These are phyloP conservation scores for Fremontodendron californicum DNA, from an alignment of 345 rosid species.

Conservation along the genomic window DNA sequence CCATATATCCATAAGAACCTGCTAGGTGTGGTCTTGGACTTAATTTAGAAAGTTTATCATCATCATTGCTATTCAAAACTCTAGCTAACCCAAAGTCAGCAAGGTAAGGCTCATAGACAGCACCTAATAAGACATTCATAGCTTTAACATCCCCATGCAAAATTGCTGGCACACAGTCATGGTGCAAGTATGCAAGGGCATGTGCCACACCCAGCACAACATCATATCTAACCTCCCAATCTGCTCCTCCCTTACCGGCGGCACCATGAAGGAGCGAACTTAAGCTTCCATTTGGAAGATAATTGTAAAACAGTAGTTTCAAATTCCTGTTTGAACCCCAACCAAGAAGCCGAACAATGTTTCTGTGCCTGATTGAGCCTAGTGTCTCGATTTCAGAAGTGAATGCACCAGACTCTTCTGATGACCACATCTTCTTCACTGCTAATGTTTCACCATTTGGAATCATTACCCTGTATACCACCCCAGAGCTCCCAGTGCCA, in stretches of 20 bases:
- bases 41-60: constrained; percentile 35
- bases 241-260: constrained; percentile 64
- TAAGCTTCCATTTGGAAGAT: constrained; percentile 88
- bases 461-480: constrained; percentile 67
- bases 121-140: constrained; percentile 78
- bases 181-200: constrained; percentile 88
- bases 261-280: constrained; percentile 82
- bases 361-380: constrained; percentile 78
- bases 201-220: constrained; percentile 76
- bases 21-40: constrained; percentile 63
- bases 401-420: constrained; percentile 77
- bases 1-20: constrained; percentile 98
- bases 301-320: constrained; percentile 80
- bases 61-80: constrained; percentile 28
- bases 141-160: constrained; percentile 90
- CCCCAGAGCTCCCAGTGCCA: constrained; percentile 96
- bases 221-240: constrained; percentile 81
- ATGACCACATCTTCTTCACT: constrained; percentile 93
- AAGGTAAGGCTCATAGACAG: constrained; percentile 64
- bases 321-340: constrained; percentile 72
- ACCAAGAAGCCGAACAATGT: constrained; percentile 75
- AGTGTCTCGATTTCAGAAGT: constrained; percentile 75
- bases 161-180: constrained; percentile 83
- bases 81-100: constrained; percentile 92
- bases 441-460: constrained; percentile 75